These are phyloP conservation scores for Penicillium waksmanii DNA, from an alignment of 495 filamentous ascomycete genomes.

Conservation along the genomic window DNA sequence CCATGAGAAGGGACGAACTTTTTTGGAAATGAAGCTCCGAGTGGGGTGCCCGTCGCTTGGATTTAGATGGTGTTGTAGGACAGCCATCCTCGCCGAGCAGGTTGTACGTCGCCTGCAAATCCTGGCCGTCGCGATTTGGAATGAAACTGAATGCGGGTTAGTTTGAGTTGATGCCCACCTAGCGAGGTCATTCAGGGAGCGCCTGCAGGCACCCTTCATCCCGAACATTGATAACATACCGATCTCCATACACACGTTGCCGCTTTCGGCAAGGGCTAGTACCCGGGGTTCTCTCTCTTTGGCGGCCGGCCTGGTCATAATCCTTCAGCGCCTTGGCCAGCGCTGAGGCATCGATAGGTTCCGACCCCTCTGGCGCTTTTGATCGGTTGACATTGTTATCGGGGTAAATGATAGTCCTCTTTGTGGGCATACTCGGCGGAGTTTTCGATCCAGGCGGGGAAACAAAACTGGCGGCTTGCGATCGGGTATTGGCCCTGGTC, in stretches of 20 bases:
- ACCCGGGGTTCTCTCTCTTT: slow-evolving; percentile 69
- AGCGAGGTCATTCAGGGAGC: neutral
- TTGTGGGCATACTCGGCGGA: slow-evolving; percentile 46
- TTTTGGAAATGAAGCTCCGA: slow-evolving; percentile 92
- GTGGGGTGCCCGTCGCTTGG: slow-evolving; percentile 82
- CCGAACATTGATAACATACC: slow-evolving; percentile 51
- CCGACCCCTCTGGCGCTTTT: slow-evolving; percentile 46
- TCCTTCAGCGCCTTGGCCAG: slow-evolving; percentile 66
- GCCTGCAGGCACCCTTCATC: slow-evolving; percentile 13
- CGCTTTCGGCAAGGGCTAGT: slow-evolving; percentile 85
- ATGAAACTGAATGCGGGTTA: slow-evolving; percentile 70
- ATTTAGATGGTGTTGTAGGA: slow-evolving; percentile 83
- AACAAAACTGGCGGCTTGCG: slow-evolving; percentile 36
- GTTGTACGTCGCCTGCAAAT: slow-evolving; percentile 88
- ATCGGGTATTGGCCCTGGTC: slow-evolving; percentile 12
- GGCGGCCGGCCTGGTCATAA: slow-evolving; percentile 62
- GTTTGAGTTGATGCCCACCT: neutral
- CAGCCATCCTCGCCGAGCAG: slow-evolving; percentile 90
- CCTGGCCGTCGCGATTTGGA: slow-evolving; percentile 89
- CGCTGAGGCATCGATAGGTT: slow-evolving; percentile 63
- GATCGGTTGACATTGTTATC: slow-evolving; percentile 34
- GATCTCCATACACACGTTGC: slow-evolving; percentile 82
- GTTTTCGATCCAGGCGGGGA: slow-evolving; percentile 51
- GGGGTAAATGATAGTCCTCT: slow-evolving; percentile 45
- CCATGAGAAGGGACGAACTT: slow-evolving; percentile 59